phyloP scores from a whole-genome alignment of 78 protist species.

The Dictyostelium intermedium region DNA sequence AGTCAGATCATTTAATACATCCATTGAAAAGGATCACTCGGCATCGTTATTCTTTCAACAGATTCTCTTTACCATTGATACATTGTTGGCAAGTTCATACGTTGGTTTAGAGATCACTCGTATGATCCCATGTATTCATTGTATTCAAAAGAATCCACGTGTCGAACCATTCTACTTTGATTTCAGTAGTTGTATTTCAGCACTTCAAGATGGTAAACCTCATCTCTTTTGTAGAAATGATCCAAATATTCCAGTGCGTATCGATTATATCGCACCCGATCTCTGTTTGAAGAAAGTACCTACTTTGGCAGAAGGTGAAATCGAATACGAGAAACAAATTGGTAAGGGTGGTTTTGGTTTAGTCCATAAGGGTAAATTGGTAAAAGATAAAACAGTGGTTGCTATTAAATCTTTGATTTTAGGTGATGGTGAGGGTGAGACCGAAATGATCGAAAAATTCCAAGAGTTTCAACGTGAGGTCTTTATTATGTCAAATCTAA shows the following conservation, averaged over 20 bases:
- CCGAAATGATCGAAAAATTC: conserved; percentile 53
- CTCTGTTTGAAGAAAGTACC: conserved; percentile 53
- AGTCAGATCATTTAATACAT: conserved; percentile 20
- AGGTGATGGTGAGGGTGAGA: conserved; percentile 21
- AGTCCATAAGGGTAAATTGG: conserved; percentile 49
- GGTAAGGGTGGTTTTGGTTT: conserved; percentile 81
- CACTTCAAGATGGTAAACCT: conserved; percentile 63
- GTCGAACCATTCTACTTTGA: conserved; percentile 61
- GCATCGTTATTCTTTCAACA: conserved; percentile 54
- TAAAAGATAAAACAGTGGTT: conserved; percentile 4
- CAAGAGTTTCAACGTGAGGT: conserved; percentile 83
- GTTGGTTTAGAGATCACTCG: neutral
- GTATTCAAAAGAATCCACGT: conserved; percentile 35
- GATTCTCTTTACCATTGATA: conserved; percentile 51
- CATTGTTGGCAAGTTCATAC: conserved; percentile 42
- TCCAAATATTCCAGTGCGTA: conserved; percentile 49
- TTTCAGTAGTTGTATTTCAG: conserved; percentile 43
- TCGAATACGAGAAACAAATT: conserved; percentile 54
- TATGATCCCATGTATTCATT: conserved; percentile 74
- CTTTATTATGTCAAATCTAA: conserved; percentile 58
- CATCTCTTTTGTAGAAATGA: conserved; percentile 56
- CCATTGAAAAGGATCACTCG: conserved; percentile 16
- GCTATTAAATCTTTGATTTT: conserved; percentile 69
- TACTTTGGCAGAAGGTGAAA: conserved; percentile 21
- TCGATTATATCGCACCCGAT: conserved; percentile 72